Conservation (phyloP, 129 eudicot genomes). For the Apium graveolens region DNA sequence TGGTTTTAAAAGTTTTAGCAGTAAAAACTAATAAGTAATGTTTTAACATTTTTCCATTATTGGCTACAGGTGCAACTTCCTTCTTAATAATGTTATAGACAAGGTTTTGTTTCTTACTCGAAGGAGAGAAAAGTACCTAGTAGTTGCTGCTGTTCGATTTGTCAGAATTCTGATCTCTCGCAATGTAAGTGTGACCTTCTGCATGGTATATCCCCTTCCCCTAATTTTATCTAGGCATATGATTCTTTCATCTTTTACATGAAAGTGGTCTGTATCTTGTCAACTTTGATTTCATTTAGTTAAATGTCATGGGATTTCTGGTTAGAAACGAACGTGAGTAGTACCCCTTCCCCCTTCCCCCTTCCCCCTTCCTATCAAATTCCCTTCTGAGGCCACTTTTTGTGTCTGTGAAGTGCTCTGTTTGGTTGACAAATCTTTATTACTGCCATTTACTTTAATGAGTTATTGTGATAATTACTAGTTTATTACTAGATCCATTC, state of each 20-base stretch:
- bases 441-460: not conserved
- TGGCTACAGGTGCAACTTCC: conserved; percentile 65
- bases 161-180: conserved; percentile 68
- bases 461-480: not conserved
- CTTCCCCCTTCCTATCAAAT: not conserved
- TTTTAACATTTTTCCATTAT: conserved; percentile 13
- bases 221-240: not conserved
- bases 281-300: not conserved
- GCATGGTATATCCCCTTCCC: not conserved
- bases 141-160: conserved; percentile 83
- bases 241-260: not conserved
- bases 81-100: conserved; percentile 66
- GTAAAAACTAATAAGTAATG: not conserved
- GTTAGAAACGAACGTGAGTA: not conserved
- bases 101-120: conserved; percentile 69
- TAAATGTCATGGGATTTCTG: not conserved
- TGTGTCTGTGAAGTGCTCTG: not conserved
- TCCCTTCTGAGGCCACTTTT: not conserved
- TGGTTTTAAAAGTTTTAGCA: conserved; percentile 1
- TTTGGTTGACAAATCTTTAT: not conserved
- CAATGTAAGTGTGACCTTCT: conserved; percentile 40
- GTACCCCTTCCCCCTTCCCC: not conserved
- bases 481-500: not conserved
- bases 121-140: conserved; percentile 89
- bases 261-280: not conserved